A percentile compares a stretch with the other conserved stretches of the same genome.
phyloP scores from a whole-genome alignment of 2,329 filamentous ascomycete genomes.

The Sordariomycetes sp. region DNA sequence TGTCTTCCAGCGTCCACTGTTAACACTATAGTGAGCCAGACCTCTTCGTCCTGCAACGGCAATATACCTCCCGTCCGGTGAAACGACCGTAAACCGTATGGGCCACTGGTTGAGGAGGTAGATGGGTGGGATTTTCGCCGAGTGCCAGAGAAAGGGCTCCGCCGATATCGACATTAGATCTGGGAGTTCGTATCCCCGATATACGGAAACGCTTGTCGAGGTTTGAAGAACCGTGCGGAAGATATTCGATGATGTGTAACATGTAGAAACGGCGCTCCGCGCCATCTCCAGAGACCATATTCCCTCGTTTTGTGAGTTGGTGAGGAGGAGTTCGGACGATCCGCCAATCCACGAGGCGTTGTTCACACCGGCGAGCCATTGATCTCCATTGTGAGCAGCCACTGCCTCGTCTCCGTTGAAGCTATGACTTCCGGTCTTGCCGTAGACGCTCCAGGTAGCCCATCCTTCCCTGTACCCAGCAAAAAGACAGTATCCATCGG shows the following conservation, averaged over 20 bases:
- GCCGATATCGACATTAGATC: constrained; percentile 87
- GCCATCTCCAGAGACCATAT: constrained; percentile 89
- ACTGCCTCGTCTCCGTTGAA: constrained; percentile 61
- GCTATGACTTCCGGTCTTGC: constrained; percentile 76
- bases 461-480: constrained; percentile 87
- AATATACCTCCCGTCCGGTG: constrained; percentile 84
- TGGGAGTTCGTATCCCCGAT: constrained; percentile 83
- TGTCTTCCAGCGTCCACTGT: constrained; percentile 90
- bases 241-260: constrained; percentile 84
- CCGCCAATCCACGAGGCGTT: constrained; percentile 80
- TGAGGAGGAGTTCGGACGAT: constrained; percentile 74
- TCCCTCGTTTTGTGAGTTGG: constrained; percentile 59
- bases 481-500: constrained; percentile 93
- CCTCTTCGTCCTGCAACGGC: constrained; percentile 91
- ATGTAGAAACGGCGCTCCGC: constrained; percentile 83
- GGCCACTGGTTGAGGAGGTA: constrained; percentile 94
- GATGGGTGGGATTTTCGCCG: constrained; percentile 68
- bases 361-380: constrained; percentile 71
- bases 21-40: constrained; percentile 89
- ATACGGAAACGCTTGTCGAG: constrained; percentile 79
- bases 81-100: constrained; percentile 76
- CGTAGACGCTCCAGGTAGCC: constrained; percentile 96
- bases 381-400: constrained; percentile 59
- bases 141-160: constrained; percentile 92
- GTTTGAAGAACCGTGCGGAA: constrained; percentile 84